phyloP scores from a whole-genome alignment of 148 eudicot species.

The Nyssa sinensis region DNA sequence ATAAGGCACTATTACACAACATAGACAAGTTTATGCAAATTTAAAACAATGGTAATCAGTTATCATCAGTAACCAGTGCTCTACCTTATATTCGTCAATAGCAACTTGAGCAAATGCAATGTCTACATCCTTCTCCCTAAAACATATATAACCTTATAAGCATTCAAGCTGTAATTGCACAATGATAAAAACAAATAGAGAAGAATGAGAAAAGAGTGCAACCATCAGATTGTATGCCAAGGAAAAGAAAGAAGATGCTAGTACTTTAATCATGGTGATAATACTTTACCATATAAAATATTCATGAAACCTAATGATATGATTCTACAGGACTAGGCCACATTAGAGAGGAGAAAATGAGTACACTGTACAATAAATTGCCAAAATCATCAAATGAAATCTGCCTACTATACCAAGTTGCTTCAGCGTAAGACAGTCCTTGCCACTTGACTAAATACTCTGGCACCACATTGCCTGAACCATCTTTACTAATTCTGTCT shows the following conservation, averaged over 20 bases:
- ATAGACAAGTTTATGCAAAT: not conserved
- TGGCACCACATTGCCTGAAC: slow-evolving; percentile 53
- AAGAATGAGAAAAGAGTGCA: not conserved
- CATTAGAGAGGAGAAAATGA: not conserved
- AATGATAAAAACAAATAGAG: too few species aligned
- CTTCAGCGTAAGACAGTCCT: slow-evolving; percentile 98
- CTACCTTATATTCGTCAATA: slow-evolving; percentile 85
- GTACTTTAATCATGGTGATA: not conserved
- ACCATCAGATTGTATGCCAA: not conserved
- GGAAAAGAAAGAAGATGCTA: not conserved
- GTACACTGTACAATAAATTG: too few species aligned
- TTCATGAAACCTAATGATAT: not conserved
- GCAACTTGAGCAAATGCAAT: slow-evolving; percentile 87
- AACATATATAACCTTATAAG: slow-evolving; percentile 18
- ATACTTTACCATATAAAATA: not conserved
- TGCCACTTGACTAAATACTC: slow-evolving; percentile 99
- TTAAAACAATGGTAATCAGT: not conserved
- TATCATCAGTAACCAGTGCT: not conserved
- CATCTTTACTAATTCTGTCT: slow-evolving; percentile 63
- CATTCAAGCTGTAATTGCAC: not conserved
- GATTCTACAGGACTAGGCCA: not conserved
- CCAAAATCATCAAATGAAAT: not conserved
- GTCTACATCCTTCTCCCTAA: slow-evolving; percentile 89
- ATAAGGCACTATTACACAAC: slow-evolving; percentile 3
- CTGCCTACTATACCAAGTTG: slow-evolving; percentile 69